Conservation (phyloP, 352 stramenopile genomes). For the Plasmopara muralis region DNA sequence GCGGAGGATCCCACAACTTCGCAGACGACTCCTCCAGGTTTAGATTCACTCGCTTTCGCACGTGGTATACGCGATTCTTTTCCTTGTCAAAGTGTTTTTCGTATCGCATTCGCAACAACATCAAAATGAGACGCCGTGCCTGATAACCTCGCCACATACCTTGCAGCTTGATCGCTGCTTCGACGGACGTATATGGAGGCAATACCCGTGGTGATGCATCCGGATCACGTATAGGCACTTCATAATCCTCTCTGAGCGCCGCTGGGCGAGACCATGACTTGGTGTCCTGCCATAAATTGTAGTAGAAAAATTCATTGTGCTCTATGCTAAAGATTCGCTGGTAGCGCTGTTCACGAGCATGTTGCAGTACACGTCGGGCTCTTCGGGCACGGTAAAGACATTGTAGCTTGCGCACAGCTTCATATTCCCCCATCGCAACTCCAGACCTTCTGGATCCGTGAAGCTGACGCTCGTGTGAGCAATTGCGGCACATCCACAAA, state of each 20-base stretch:
- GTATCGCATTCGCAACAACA: slow-evolving; percentile 31
- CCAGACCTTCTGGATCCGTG: slow-evolving; percentile 41
- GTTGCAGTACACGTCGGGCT: slow-evolving; percentile 43
- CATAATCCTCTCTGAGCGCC: slow-evolving; percentile 34
- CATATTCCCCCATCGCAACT: slow-evolving; percentile 49
- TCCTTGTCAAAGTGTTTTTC: slow-evolving; percentile 67
- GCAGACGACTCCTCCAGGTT: slow-evolving; percentile 5
- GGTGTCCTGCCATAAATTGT: slow-evolving; percentile 50
- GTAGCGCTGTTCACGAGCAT: slow-evolving; percentile 51
- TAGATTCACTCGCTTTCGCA: slow-evolving; percentile 6
- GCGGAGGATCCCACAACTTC: slow-evolving; percentile 28
- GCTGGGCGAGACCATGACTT: slow-evolving; percentile 45
- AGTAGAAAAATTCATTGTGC: slow-evolving; percentile 75
- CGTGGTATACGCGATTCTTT: slow-evolving; percentile 50
- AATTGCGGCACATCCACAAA: slow-evolving; percentile 65
- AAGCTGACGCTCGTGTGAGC: slow-evolving; percentile 62
- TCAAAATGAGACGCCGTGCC: slow-evolving; percentile 25
- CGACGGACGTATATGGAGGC: slow-evolving; percentile 41
- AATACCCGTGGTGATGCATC: slow-evolving; percentile 42
- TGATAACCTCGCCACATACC: slow-evolving; percentile 26
- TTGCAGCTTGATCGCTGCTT: slow-evolving; percentile 48
- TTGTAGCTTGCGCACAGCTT: slow-evolving; percentile 71
- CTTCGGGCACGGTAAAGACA: slow-evolving; percentile 51
- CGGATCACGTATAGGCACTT: slow-evolving; percentile 67
- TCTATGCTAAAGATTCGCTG: slow-evolving; percentile 70